These are phyloP conservation scores for Morella rubra DNA, from an alignment of 306 rosid species.

Conservation along the genomic window DNA sequence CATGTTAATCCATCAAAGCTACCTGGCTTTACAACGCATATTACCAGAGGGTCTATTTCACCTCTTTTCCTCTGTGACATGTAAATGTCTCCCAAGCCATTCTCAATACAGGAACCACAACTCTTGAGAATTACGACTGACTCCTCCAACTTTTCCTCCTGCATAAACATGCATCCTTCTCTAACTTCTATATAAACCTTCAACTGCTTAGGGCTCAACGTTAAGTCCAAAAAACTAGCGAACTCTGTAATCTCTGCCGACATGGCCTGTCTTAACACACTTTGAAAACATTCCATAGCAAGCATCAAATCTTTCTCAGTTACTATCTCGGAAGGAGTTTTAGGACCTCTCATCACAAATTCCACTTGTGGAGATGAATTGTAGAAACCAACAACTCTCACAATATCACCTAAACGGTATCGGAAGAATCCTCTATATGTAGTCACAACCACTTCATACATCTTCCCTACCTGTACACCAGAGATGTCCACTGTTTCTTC, in stretches of 20 bases:
- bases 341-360: constrained; percentile 65
- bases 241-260: constrained; percentile 49
- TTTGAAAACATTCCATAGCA: constrained; percentile 46
- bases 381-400: constrained; percentile 56
- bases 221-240: constrained; percentile 48
- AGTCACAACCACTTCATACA: constrained; percentile 70
- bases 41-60: constrained; percentile 37
- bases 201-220: constrained; percentile 40
- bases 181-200: constrained; percentile 49
- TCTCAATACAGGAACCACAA: constrained; percentile 42
- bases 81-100: constrained; percentile 59
- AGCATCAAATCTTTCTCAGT: constrained; percentile 57
- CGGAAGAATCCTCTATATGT: constrained; percentile 63
- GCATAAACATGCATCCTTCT: constrained; percentile 32
- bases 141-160: constrained; percentile 41
- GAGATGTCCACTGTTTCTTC: constrained; percentile 48
- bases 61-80: constrained; percentile 46
- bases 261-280: constrained; percentile 31
- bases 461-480: constrained; percentile 56
- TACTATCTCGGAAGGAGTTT: constrained; percentile 41
- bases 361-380: constrained; percentile 54
- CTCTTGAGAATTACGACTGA: constrained; percentile 31
- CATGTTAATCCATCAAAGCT: constrained; percentile 44
- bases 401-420: constrained; percentile 62
- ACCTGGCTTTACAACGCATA: constrained; percentile 44